Percentiles rank a stretch among this genome's conserved stretches.
These are phyloP conservation scores for Camellia oleifera DNA, from an alignment of 179 eudicot genomes.

Conservation along the genomic window DNA sequence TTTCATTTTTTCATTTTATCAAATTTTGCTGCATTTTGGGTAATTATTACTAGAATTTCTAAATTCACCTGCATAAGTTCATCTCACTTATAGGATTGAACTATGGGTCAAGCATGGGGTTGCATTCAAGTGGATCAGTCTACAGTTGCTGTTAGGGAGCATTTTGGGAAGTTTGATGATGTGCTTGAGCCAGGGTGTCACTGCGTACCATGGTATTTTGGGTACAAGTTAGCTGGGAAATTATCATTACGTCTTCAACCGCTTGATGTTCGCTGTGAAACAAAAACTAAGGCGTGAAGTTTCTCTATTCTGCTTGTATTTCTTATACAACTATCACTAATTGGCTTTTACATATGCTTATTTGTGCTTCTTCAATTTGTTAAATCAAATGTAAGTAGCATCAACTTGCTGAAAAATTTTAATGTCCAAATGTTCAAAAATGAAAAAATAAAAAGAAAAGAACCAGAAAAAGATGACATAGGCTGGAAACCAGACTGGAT, in stretches of 20 bases:
- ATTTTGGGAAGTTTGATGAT: slow-evolving; percentile 34
- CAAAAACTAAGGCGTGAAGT: slow-evolving; percentile 38
- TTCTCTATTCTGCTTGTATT: background rate
- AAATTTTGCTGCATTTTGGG: too few species aligned
- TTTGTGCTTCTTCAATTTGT: background rate
- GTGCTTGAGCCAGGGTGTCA: slow-evolving; percentile 48
- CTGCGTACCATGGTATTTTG: slow-evolving; percentile 45
- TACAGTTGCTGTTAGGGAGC: slow-evolving; percentile 40
- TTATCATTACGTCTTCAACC: slow-evolving; percentile 39
- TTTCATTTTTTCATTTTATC: background rate
- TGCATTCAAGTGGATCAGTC: slow-evolving; percentile 47
- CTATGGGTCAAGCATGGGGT: slow-evolving; percentile 38
- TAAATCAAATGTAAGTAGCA: background rate
- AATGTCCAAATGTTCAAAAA: background rate
- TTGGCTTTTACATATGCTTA: background rate
- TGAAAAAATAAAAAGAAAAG: background rate
- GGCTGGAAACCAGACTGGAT: background rate
- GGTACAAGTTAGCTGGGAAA: slow-evolving; percentile 32
- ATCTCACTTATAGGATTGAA: slow-evolving; percentile 13
- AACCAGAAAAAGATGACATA: background rate
- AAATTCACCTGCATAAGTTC: background rate
- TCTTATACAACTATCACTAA: too few species aligned
- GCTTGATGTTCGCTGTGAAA: slow-evolving; percentile 45
- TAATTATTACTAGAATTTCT: background rate
- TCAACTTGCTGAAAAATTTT: background rate